Base-by-base conservation (phyloP, 2,329 filamentous ascomycete species). In the Pyricularia pennisetigena region DNA sequence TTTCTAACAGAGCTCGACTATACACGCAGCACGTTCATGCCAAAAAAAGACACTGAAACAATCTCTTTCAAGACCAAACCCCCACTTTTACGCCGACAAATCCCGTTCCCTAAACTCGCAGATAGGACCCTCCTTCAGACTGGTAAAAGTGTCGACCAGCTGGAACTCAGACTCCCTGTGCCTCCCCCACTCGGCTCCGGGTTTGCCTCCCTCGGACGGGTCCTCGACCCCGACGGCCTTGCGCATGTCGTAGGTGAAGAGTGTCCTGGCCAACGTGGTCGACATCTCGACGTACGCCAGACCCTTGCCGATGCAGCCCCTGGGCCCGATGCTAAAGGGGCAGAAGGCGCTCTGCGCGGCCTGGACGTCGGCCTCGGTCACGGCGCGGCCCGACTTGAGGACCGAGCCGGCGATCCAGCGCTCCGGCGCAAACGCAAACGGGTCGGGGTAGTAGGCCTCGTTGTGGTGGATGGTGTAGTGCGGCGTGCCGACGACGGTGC, bases 281-380 rank as follows among this genome's bases (percentile, higher is more conserved):
- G 80, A 85, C 83, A 91, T 85, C 79, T 91, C 89, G 63, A 85
- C 82, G 72, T 91, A 90, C 1, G 88, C 88, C 63, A 91, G 77
- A 0, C 84, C 83, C 81, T 91, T 92, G 0, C 90, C 90, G 68
- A 92, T 90, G 74, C 90, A 93, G 2, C 88, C 88, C 12, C 90
- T 80, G 0, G 89, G 87, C 0, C 90, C 90, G 70, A 91, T 80
- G 64, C 85, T 88, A 73, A 93, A 93, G 1, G 92, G 90, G 70
- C 89, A 92, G 78, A 91, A 94, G 0, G 91, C 91, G 41, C 82
- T 83, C 66, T 89, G 85, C 2, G 90, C 89, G 5, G 80, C 74
- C 2, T 81, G 79, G 1, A 86, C 79, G 67, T 86, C 84, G 1
- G 82, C 81, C 69, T 84, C 82, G 5, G 79, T 83, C 0, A 82